Percentiles rank a stretch among this genome's conserved stretches.
Evolutionary conservation across 192 early-diverging fungal species (phyloP).

Genomic region (Backusella sp.): DNA sequence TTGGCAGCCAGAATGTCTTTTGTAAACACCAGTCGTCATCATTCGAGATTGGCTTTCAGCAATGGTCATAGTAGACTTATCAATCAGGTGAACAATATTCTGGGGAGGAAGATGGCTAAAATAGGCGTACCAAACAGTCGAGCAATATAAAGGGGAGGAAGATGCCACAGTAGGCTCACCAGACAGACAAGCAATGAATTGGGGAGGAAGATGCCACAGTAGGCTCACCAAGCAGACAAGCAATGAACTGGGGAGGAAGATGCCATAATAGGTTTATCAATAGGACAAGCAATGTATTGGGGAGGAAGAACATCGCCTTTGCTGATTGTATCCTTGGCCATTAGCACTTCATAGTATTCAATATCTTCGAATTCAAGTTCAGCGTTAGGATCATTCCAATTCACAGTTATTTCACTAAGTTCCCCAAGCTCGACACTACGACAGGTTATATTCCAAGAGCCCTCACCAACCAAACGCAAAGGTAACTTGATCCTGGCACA

Average conservation of each 20-base stretch:
- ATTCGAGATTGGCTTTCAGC: conserved; percentile 21
- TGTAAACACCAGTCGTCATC: conserved; percentile 17
- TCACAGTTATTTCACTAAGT: not conserved
- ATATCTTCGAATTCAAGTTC: conserved; percentile 21
- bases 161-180: too few relatives aligned
- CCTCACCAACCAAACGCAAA: too few relatives aligned
- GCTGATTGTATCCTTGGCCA: conserved; percentile 40
- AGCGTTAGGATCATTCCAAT: conserved; percentile 30
- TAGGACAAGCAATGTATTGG: too few relatives aligned
- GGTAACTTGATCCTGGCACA: too few relatives aligned
- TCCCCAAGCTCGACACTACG: conserved; percentile 17
- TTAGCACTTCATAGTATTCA: conserved; percentile 41
- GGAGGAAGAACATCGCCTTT: conserved; percentile 27
- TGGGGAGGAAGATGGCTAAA: conserved; percentile 23
- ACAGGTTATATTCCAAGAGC: conserved; percentile 40
- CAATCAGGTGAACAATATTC: conserved; percentile 24
- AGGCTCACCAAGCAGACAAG: too few relatives aligned
- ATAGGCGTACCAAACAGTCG: too few relatives aligned
- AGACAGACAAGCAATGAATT: too few relatives aligned
- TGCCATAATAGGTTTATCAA: too few relatives aligned
- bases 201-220: too few relatives aligned
- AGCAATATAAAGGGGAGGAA: too few relatives aligned
- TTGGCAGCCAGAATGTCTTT: conserved; percentile 36
- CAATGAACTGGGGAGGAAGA: too few relatives aligned
- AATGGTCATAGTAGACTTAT: conserved; percentile 26